Percentiles rank a stretch among this genome's conserved stretches.
phyloP scores from a whole-genome alignment of 2,329 filamentous ascomycete species.

The Penicillium sumatraense region DNA sequence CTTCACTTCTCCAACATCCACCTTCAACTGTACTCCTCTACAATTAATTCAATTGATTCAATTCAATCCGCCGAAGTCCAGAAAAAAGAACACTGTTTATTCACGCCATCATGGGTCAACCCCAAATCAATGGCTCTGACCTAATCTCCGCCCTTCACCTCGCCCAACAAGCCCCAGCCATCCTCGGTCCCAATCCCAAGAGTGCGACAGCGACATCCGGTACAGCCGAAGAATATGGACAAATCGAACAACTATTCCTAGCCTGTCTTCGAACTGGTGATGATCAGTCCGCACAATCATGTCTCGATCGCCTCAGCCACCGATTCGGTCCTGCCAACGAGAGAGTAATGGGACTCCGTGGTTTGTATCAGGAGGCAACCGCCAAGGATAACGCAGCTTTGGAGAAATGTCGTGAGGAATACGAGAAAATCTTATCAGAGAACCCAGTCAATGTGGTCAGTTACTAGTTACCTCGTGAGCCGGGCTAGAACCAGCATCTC shows the following conservation, averaged over 20 bases:
- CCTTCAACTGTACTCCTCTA: no score
- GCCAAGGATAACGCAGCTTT: slow-evolving; percentile 70
- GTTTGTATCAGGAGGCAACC: slow-evolving; percentile 81
- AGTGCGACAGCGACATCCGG: slow-evolving; percentile 60
- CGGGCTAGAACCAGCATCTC: no score
- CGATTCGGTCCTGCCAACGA: slow-evolving; percentile 87
- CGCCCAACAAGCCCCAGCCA: slow-evolving; percentile 48
- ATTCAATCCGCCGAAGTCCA: no score
- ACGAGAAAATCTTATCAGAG: slow-evolving; percentile 73
- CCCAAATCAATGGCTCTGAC: slow-evolving; percentile 42
- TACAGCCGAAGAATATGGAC: slow-evolving; percentile 78
- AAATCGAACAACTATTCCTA: slow-evolving; percentile 84
- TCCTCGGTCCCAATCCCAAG: slow-evolving; percentile 53
- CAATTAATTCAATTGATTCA: no score
- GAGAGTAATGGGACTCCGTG: slow-evolving; percentile 79
- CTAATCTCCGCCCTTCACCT: slow-evolving; percentile 51
- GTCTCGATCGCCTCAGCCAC: slow-evolving; percentile 73
- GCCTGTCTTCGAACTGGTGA: slow-evolving; percentile 85
- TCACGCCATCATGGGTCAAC: no score
- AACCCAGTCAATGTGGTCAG: slow-evolving; percentile 80
- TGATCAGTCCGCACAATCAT: slow-evolving; percentile 74
- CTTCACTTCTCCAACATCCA: slow-evolving; percentile 19
- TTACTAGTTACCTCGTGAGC: slow-evolving; percentile 20
- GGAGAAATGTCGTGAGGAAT: slow-evolving; percentile 72
- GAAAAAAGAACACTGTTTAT: no score